Evolutionary conservation across 2,329 filamentous ascomycete species (phyloP).

Genomic region (Exophiala bonariae): DNA sequence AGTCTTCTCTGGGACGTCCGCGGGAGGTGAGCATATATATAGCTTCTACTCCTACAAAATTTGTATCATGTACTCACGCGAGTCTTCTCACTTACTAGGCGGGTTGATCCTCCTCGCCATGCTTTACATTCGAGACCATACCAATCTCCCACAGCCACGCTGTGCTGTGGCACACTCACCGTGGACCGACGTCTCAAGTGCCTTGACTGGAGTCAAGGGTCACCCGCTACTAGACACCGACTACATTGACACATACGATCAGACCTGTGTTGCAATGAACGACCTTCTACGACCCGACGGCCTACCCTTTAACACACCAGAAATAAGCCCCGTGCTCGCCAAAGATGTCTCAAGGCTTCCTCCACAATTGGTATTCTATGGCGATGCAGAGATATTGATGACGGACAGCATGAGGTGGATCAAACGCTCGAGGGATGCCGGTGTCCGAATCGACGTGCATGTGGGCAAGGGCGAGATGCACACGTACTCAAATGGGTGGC

Average conservation of each 20-base stretch:
- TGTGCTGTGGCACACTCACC: slow-evolving; percentile 8
- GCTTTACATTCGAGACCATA: slow-evolving; percentile 12
- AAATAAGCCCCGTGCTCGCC: slow-evolving; percentile 7
- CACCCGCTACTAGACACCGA: slow-evolving; percentile 6
- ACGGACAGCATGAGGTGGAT: slow-evolving; percentile 10
- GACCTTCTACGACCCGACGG: slow-evolving; percentile 3
- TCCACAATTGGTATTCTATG: slow-evolving; percentile 9
- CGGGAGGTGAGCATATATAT: slow-evolving; percentile 12
- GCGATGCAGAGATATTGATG: slow-evolving; percentile 8
- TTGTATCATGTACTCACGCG: too few relatives aligned
- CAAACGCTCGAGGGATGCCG: slow-evolving; percentile 7
- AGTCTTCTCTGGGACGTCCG: slow-evolving; percentile 7
- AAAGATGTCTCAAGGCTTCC: slow-evolving; percentile 6
- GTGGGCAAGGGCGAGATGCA: slow-evolving; percentile 12
- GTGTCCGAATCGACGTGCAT: slow-evolving; percentile 2
- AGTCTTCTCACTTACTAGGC: not conserved
- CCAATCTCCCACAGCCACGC: slow-evolving; percentile 7
- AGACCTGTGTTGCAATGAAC: slow-evolving; percentile 1
- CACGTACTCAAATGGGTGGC: slow-evolving; percentile 7
- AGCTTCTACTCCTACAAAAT: too few relatives aligned
- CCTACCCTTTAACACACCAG: slow-evolving; percentile 4
- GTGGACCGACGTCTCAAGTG: slow-evolving; percentile 5
- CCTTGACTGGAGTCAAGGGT: slow-evolving; percentile 8
- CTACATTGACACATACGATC: slow-evolving; percentile 6
- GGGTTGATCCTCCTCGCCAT: slow-evolving; percentile 6